phyloP scores from a whole-genome alignment of 2,329 filamentous ascomycete genomes.

The Endoconidiophora laricicola region DNA sequence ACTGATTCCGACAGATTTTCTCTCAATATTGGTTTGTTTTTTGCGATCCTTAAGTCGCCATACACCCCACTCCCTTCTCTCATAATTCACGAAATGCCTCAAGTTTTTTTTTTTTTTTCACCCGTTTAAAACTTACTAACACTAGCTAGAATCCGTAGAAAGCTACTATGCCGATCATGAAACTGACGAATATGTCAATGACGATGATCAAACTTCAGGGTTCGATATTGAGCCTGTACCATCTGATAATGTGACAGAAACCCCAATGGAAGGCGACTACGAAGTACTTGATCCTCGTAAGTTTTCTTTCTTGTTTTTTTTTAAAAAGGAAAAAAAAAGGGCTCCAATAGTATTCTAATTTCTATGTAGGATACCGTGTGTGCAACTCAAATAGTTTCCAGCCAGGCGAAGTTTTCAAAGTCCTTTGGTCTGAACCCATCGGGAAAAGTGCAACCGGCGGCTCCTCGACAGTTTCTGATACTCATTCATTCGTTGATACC shows the following conservation, averaged over 20 bases:
- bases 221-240: neutral
- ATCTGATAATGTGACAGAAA: neutral
- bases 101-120: neutral
- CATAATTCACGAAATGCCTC: neutral
- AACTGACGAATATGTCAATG: neutral
- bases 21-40: neutral
- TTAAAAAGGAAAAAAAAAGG: no score
- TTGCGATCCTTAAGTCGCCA: neutral
- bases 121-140: neutral
- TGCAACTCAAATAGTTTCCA: conserved; percentile 4
- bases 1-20: neutral
- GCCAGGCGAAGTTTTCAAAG: conserved; percentile 33
- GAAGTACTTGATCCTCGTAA: conserved; percentile 4
- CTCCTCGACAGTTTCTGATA: conserved; percentile 20
- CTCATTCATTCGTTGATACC: conserved; percentile 21
- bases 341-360: neutral
- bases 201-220: neutral
- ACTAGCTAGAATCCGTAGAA: neutral
- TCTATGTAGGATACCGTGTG: conserved; percentile 1
- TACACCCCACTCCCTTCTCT: neutral
- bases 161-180: neutral
- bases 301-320: neutral
- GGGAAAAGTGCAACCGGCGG: conserved; percentile 21
- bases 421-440: conserved; percentile 36
- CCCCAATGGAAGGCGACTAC: neutral